A percentile compares a stretch with the other conserved stretches of the same genome.
These are phyloP conservation scores for Prunus campanulata DNA, from an alignment of 306 rosid genomes.

Conservation along the genomic window DNA sequence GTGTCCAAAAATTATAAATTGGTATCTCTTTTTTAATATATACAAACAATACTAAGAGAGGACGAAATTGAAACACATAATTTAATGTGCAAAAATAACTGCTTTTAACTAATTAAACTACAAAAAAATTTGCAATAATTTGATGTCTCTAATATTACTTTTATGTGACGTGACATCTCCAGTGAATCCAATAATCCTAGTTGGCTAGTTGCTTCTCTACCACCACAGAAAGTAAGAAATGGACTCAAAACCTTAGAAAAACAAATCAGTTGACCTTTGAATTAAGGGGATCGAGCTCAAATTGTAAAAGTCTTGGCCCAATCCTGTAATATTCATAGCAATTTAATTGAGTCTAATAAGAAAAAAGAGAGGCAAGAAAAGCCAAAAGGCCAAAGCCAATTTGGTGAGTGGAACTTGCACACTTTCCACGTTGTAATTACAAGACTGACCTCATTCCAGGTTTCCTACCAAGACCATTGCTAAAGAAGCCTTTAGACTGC, in stretches of 20 bases:
- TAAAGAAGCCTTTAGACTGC: conserved; percentile 3
- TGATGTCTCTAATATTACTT: no score
- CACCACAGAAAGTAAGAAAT: background rate
- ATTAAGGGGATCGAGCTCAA: background rate
- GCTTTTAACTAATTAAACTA: no score
- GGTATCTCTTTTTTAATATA: no score
- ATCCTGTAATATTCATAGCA: background rate
- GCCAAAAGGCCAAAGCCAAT: background rate
- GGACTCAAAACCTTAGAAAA: background rate
- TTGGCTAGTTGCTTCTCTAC: background rate
- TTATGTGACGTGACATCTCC: background rate
- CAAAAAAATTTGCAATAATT: no score
- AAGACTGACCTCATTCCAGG: conserved; percentile 15
- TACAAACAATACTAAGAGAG: no score
- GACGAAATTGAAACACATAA: fast-evolving
- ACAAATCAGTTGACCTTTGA: background rate
- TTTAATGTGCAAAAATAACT: no score
- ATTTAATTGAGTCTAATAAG: background rate
- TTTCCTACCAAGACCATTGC: conserved; percentile 1
- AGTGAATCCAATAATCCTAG: background rate
- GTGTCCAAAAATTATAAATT: no score
- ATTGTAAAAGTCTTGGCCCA: no score
- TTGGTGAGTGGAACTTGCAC: conserved; percentile 22
- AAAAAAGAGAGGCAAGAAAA: conserved; percentile 3
- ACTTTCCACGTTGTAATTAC: conserved; percentile 15